A percentile compares a stretch with the other conserved stretches of the same genome.
These are phyloP conservation scores for Geoglossum cookeanum DNA, from an alignment of 2,329 filamentous ascomycete species.

Conservation along the genomic window DNA sequence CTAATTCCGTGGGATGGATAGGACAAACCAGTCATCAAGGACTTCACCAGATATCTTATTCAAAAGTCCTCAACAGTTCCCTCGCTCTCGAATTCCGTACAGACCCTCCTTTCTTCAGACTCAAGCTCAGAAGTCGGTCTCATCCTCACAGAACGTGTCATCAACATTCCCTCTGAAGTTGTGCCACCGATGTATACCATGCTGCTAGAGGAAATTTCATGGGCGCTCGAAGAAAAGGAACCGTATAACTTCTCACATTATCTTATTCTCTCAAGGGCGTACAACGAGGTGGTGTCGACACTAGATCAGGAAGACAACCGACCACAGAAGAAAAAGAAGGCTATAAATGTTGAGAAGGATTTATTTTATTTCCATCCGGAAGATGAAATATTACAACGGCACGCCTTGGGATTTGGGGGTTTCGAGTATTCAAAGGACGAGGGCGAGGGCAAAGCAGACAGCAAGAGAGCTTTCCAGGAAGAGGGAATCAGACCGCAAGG, in stretches of 20 bases:
- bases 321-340: constrained; percentile 43
- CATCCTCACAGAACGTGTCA: constrained; percentile 76
- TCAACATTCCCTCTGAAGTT: constrained; percentile 92
- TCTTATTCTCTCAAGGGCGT: constrained; percentile 79
- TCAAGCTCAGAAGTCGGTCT: constrained; percentile 51
- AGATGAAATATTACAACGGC: constrained; percentile 69
- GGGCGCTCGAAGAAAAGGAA: constrained; percentile 75
- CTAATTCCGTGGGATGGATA: constrained; percentile 13
- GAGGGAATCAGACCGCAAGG: constrained; percentile 71
- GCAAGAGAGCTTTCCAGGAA: constrained; percentile 88
- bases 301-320: constrained; percentile 47
- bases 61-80: constrained; percentile 32
- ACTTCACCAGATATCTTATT: constrained; percentile 52
- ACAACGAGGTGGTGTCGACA: constrained; percentile 67
- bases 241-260: constrained; percentile 90
- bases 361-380: constrained; percentile 89
- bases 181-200: constrained; percentile 88
- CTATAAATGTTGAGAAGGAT: constrained; percentile 27
- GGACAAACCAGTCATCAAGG: constrained; percentile 51
- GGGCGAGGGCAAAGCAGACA: constrained; percentile 66
- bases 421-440: constrained; percentile 63
- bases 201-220: constrained; percentile 78
- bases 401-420: constrained; percentile 48
- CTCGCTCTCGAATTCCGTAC: constrained; percentile 33
- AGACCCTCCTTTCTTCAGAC: constrained; percentile 35